Evolutionary conservation across 202 grass and related monocot species (phyloP).

Genomic region (Zizania palustris): DNA sequence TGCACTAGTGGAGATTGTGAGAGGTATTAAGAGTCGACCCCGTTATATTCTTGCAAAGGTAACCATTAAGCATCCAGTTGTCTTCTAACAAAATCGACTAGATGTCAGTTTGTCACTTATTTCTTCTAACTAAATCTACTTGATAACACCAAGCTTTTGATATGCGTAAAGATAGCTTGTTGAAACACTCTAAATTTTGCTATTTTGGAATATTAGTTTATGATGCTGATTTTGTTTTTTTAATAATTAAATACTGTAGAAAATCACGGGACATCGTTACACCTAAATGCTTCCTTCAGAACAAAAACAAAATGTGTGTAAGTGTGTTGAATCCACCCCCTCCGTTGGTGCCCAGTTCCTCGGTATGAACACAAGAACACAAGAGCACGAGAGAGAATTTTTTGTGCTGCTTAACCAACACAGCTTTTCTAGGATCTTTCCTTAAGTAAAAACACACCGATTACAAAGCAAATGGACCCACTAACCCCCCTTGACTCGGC

Average conservation of each 20-base stretch:
- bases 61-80: conserved; percentile 13
- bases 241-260: not conserved
- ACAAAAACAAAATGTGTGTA: conserved; percentile 1
- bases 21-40: conserved; percentile 61
- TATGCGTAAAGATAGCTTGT: conserved; percentile 25
- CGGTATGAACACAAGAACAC: too few species aligned
- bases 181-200: conserved; percentile 4
- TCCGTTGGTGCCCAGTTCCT: too few species aligned
- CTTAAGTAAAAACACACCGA: too few species aligned
- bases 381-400: too few species aligned
- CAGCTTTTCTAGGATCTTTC: too few species aligned
- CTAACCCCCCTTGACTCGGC: too few species aligned
- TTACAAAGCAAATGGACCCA: too few species aligned
- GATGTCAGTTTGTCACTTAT: conserved; percentile 2
- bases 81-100: not conserved
- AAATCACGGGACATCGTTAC: conserved; percentile 17
- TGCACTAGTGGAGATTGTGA: conserved; percentile 83
- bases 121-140: conserved; percentile 5
- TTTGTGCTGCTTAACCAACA: too few species aligned
- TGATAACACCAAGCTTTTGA: conserved; percentile 1
- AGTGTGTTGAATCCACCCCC: too few species aligned
- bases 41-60: conserved; percentile 98
- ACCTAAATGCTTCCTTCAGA: conserved; percentile 24
- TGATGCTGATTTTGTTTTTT: conserved; percentile 25
- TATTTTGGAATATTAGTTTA: conserved; percentile 7